Conservation (phyloP, 1,139 yeast species). For the Yamadazyma dendronema region DNA sequence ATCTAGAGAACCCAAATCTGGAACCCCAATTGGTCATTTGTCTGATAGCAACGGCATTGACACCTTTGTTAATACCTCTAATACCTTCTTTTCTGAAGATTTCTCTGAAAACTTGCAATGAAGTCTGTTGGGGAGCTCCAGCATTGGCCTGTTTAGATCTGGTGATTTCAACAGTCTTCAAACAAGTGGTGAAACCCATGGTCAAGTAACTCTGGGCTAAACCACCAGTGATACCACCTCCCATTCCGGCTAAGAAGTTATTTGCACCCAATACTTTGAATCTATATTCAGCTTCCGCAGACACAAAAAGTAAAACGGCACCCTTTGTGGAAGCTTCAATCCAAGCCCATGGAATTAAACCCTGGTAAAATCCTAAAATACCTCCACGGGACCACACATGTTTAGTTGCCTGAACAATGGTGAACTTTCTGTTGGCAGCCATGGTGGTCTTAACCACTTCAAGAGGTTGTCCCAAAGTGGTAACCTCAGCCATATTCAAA, state of each 20-base stretch:
- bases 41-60: slow-evolving; percentile 97
- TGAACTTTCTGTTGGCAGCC: slow-evolving; percentile 88
- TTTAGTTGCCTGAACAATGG: slow-evolving; percentile 64
- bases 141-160: slow-evolving; percentile 69
- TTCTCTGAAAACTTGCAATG: slow-evolving; percentile 83
- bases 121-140: slow-evolving; percentile 67
- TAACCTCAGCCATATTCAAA: slow-evolving; percentile 86
- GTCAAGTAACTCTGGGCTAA: slow-evolving; percentile 94
- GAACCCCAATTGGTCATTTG: slow-evolving; percentile 99
- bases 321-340: slow-evolving; percentile 99
- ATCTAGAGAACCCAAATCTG: slow-evolving; percentile 86
- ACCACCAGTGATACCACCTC: slow-evolving; percentile 96
- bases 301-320: slow-evolving; percentile 91
- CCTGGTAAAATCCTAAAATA: slow-evolving; percentile 87
- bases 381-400: slow-evolving; percentile 95
- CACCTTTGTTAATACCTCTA: slow-evolving; percentile 94
- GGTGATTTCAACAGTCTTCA: slow-evolving; percentile 97
- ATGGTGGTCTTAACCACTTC: slow-evolving; percentile 96
- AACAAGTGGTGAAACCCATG: slow-evolving; percentile 96
- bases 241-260: slow-evolving; percentile 81
- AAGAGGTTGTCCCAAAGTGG: slow-evolving; percentile 93
- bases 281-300: slow-evolving; percentile 87
- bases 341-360: slow-evolving; percentile 99
- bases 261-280: slow-evolving; percentile 63
- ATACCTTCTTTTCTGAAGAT: slow-evolving; percentile 85